These are phyloP conservation scores for Penicillium ucsense DNA, from an alignment of 495 filamentous ascomycete species.

Conservation along the genomic window DNA sequence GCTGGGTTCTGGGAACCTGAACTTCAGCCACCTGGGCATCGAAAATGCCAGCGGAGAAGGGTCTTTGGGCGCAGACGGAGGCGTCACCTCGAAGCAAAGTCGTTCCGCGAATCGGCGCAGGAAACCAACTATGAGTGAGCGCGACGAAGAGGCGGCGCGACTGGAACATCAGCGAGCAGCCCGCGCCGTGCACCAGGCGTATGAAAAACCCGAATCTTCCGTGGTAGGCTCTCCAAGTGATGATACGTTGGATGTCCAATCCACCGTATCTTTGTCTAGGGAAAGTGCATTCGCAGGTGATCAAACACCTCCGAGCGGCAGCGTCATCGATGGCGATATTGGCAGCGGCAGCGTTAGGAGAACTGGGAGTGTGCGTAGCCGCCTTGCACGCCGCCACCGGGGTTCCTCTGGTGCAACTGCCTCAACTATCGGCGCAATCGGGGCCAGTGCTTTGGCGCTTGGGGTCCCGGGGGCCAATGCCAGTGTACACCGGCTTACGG, in stretches of 20 bases:
- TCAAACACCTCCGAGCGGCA: constrained; percentile 54
- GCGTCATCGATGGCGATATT: constrained; percentile 57
- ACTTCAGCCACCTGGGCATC: constrained; percentile 64
- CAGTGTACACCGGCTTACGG: constrained; percentile 69
- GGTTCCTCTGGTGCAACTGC: constrained; percentile 80
- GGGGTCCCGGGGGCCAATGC: constrained; percentile 48
- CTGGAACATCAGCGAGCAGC: constrained; percentile 49
- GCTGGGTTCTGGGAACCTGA: constrained; percentile 78
- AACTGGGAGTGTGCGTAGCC: constrained; percentile 75
- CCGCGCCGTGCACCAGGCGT: constrained; percentile 52
- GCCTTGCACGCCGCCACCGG: constrained; percentile 62
- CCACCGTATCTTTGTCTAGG: constrained; percentile 20
- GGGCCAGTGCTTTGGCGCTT: constrained; percentile 52
- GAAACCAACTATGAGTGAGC: constrained; percentile 27
- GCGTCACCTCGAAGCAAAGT: constrained; percentile 32
- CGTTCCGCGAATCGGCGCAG: constrained; percentile 25
- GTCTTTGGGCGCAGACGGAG: constrained; percentile 28
- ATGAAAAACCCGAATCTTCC: constrained; percentile 37
- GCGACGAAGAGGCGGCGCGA: constrained; percentile 45
- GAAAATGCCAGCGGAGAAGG: constrained; percentile 30
- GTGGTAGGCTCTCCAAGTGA: constrained; percentile 18
- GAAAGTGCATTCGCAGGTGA: constrained; percentile 38
- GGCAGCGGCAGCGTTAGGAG: constrained; percentile 50
- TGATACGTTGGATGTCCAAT: constrained; percentile 24
- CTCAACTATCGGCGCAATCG: constrained; percentile 60